phyloP scores from a whole-genome alignment of 2,329 filamentous ascomycete genomes.

The Parastagonospora avenae region DNA sequence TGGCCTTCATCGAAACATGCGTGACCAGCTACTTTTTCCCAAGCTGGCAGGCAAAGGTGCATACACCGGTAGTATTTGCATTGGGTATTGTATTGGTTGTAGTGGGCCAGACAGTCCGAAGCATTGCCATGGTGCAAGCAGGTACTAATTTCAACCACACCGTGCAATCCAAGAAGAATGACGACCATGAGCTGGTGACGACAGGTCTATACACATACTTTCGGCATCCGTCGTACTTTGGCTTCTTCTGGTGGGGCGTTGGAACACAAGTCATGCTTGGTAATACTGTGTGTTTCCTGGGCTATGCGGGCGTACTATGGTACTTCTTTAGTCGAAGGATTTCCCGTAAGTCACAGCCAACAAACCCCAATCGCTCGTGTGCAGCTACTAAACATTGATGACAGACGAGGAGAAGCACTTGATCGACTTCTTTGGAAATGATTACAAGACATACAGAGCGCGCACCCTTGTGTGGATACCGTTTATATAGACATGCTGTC shows the following conservation, averaged over 20 bases:
- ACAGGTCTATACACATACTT: conserved; percentile 76
- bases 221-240: conserved; percentile 93
- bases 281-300: conserved; percentile 77
- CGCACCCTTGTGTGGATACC: conserved; percentile 80
- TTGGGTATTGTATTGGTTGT: conserved; percentile 69
- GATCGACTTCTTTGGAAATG: conserved; percentile 79
- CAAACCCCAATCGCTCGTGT: neutral
- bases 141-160: conserved; percentile 89
- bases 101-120: conserved; percentile 75
- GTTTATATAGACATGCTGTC: conserved; percentile 59
- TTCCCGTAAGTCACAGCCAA: conserved; percentile 54
- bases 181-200: conserved; percentile 81
- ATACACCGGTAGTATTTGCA: conserved; percentile 44
- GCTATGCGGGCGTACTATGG: conserved; percentile 79
- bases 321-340: conserved; percentile 81
- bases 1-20: conserved; percentile 75
- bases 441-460: conserved; percentile 76
- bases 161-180: conserved; percentile 71
- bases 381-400: conserved; percentile 4
- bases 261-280: conserved; percentile 91
- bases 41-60: conserved; percentile 49
- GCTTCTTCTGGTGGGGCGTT: conserved; percentile 98
- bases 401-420: conserved; percentile 78
- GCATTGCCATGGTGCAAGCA: conserved; percentile 86
- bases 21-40: conserved; percentile 64